Base-by-base conservation (phyloP, 2,329 filamentous ascomycete species). In the Penicillium thymicola region DNA sequence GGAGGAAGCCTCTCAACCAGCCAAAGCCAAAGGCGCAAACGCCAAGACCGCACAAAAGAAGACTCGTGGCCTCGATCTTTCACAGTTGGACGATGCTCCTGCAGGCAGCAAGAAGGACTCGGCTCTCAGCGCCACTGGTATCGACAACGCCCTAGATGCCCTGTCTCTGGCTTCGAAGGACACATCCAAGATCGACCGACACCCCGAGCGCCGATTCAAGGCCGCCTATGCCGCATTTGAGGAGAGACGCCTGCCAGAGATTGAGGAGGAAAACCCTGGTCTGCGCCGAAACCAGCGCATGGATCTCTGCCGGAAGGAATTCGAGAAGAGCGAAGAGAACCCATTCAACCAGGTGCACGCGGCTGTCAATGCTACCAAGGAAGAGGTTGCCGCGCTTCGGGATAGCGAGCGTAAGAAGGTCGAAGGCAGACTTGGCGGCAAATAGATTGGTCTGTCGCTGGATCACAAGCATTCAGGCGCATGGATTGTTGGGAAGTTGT, bases 321-420 rank as follows among this genome's bases (percentile, higher is more conserved):
- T 97, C 74, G 89, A 96, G 75, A 95, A 91, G 81, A 89, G 89
- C 69, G 88, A 90, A 1, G 93, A 97, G 67, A 99, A 99, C 74
- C 94, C 94, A 14, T 94, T 96, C 78, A 96, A 96, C 77, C 90
- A 96, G 78, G 86, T 88, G 16, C 85, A 80, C 50, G 89, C 86
- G 2, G 75, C 80, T 3, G 95, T 91, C 76, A 90, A 99, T 75
- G 85, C 90, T 52, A 84, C 82, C 23, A 88, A 85, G 75, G 90
- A 91, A 4, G 93, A 99, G 67, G 68, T 96, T 43, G 80, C 80
- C 47, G 81, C 84, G 47, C 76, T 92, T 57, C 84, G 80, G 70
- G 78, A 85, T 41, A 74, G 81, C 54, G 90, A 96, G 78, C 87
- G 81, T 77, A 71, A 75, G 64, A 92, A 89, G 82, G 86, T 90